A percentile compares a stretch with the other conserved stretches of the same genome.
phyloP scores from a whole-genome alignment of 192 early-diverging fungal genomes.

The Thamnidium elegans region DNA sequence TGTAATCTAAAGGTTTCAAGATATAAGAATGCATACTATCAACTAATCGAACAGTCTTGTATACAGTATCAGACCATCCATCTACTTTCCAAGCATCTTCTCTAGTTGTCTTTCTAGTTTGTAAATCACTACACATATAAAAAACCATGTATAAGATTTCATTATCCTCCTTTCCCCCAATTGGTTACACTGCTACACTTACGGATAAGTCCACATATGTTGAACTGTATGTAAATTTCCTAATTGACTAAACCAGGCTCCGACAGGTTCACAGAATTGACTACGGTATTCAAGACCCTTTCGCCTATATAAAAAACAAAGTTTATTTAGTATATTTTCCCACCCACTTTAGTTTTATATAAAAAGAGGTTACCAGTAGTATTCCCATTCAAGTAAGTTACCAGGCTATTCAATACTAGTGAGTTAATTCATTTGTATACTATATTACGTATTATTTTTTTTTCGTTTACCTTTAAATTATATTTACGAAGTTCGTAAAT shows the following conservation, averaged over 20 bases:
- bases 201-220: slow-evolving; percentile 59
- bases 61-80: slow-evolving; percentile 90
- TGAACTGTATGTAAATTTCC: slow-evolving; percentile 87
- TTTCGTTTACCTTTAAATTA: slow-evolving; percentile 57
- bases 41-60: slow-evolving; percentile 86
- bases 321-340: background rate
- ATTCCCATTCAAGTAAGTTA: slow-evolving; percentile 88
- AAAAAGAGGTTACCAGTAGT: slow-evolving; percentile 59
- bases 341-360: background rate
- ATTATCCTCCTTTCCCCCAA: background rate
- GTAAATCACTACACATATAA: slow-evolving; percentile 59
- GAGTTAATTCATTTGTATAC: background rate
- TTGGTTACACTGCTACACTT: background rate
- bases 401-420: slow-evolving; percentile 68
- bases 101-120: slow-evolving; percentile 84
- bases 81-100: slow-evolving; percentile 93
- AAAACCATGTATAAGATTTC: slow-evolving; percentile 1
- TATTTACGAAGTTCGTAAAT: slow-evolving; percentile 94
- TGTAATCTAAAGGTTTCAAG: slow-evolving; percentile 71
- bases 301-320: slow-evolving; percentile 45
- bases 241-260: slow-evolving; percentile 95
- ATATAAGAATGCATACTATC: slow-evolving; percentile 80
- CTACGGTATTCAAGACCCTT: slow-evolving; percentile 83
- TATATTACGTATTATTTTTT: background rate
- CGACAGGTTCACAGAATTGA: slow-evolving; percentile 88